Base-by-base conservation (phyloP, 768 basidiomycete species). In the Pleurotus tuoliensis region DNA sequence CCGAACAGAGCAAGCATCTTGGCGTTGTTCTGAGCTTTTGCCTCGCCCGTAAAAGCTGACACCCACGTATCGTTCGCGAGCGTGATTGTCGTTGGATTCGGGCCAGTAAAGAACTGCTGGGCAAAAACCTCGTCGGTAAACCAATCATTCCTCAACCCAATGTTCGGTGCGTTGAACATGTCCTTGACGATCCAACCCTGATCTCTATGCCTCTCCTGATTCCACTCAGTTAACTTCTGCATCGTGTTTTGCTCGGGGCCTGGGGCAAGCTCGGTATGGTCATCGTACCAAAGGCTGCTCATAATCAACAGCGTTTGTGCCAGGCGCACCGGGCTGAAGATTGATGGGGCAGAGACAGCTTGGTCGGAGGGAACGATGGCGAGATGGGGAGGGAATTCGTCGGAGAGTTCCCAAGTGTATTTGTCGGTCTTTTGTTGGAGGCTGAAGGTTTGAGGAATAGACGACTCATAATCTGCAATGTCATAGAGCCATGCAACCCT, bases 61-160 rank as follows among this genome's bases (percentile, higher is more conserved):
- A 67, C 46, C 68, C 66, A 67, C 24, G 49, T 38, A 8, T 18
- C 30, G 18, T 62, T 47, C 6, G 67, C 68, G 13, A 61, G 55
- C 2, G 59, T 61, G 52, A 70, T 64, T 9, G 62, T 64, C 22
- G 67, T 66, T 12, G 69, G 66, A 51, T 71, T 69, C 25, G 64
- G 57, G 11, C 69, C 69, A 27, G 64, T 67, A 45, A 71, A 66
- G 44, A 64, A 63, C 50, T 71, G 69, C 43, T 69, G 68, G 7
- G 57, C 67, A 51, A 68, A 71, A 15, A 64, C 67, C 16, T 64
- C 66, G 47, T 71, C 69, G 15, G 66, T 66, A 45, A 65, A 69
- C 69, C 69, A 71, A 54, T 71, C 69, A 15, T 55, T 27, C 27
- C 68, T 64, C 46, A 59, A 60, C 4, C 69, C 69, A n/a, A 71